Evolutionary conservation across 192 early-diverging fungal species (phyloP).

Genomic region (Backusella tuberculispora): DNA sequence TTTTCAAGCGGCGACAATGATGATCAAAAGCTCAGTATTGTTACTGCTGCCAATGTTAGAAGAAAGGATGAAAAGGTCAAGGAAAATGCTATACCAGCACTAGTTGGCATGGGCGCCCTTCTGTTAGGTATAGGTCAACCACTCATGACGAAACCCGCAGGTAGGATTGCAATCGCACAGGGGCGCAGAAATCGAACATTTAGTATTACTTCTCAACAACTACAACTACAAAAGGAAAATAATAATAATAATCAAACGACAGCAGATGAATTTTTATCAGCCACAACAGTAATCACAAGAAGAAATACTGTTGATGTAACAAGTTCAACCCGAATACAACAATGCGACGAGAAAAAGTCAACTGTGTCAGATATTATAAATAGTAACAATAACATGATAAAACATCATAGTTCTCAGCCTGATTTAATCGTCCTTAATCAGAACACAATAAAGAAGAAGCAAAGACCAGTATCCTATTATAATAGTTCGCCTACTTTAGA

Average conservation of each 20-base stretch:
- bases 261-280: too few species aligned
- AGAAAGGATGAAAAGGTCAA: slow-evolving; percentile 54
- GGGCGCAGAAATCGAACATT: slow-evolving; percentile 62
- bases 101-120: slow-evolving; percentile 86
- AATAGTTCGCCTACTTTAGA: slow-evolving; percentile 69
- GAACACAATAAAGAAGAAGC: too few species aligned
- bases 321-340: slow-evolving; percentile 33
- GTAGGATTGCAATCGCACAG: slow-evolving; percentile 80
- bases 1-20: slow-evolving; percentile 56
- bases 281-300: background rate
- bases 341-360: background rate
- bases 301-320: slow-evolving; percentile 8
- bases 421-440: slow-evolving; percentile 27
- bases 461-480: slow-evolving; percentile 36
- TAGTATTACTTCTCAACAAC: slow-evolving; percentile 19
- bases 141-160: slow-evolving; percentile 63
- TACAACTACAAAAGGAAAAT: background rate
- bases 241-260: background rate
- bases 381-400: slow-evolving; percentile 35
- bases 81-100: slow-evolving; percentile 74
- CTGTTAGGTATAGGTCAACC: slow-evolving; percentile 75
- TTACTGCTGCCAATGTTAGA: slow-evolving; percentile 43
- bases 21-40: slow-evolving; percentile 3
- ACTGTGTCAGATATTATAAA: slow-evolving; percentile 18
- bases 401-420: slow-evolving; percentile 24